Evolutionary conservation across 2,329 filamentous ascomycete genomes (phyloP).

Genomic region (Arachnopeziza araneosa): DNA sequence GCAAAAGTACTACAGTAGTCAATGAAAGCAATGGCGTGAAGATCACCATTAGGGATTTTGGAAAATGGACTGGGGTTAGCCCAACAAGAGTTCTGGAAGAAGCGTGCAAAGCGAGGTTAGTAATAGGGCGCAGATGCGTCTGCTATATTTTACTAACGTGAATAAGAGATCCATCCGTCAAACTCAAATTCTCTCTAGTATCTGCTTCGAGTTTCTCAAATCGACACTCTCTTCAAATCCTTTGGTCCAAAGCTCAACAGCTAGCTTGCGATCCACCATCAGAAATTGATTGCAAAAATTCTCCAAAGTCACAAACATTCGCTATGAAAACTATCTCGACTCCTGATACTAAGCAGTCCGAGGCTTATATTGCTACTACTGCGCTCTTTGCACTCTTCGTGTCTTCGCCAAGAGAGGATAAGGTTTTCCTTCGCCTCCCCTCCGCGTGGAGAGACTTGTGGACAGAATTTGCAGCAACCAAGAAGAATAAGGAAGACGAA

Average conservation of each 20-base stretch:
- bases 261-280: slow-evolving; percentile 32
- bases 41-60: slow-evolving; percentile 73
- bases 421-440: slow-evolving; percentile 72
- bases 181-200: slow-evolving; percentile 61
- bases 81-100: slow-evolving; percentile 78
- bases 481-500: slow-evolving; percentile 65
- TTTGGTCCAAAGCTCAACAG: slow-evolving; percentile 73
- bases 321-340: slow-evolving; percentile 73
- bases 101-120: slow-evolving; percentile 72
- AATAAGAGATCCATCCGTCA: slow-evolving; percentile 61
- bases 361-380: slow-evolving; percentile 76
- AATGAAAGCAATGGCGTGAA: slow-evolving; percentile 48
- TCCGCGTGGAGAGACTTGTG: slow-evolving; percentile 80
- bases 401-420: slow-evolving; percentile 77
- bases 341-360: slow-evolving; percentile 73
- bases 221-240: slow-evolving; percentile 67
- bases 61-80: slow-evolving; percentile 70
- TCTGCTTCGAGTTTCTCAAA: slow-evolving; percentile 72
- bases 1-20: slow-evolving; percentile 52
- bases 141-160: slow-evolving; percentile 1
- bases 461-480: slow-evolving; percentile 66
- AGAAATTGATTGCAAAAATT: slow-evolving; percentile 27
- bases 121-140: neutral
- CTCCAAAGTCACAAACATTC: slow-evolving; percentile 53
- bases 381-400: slow-evolving; percentile 79